Evolutionary conservation across 768 basidiomycete genomes (phyloP).

Genomic region (Boletus sp.): DNA sequence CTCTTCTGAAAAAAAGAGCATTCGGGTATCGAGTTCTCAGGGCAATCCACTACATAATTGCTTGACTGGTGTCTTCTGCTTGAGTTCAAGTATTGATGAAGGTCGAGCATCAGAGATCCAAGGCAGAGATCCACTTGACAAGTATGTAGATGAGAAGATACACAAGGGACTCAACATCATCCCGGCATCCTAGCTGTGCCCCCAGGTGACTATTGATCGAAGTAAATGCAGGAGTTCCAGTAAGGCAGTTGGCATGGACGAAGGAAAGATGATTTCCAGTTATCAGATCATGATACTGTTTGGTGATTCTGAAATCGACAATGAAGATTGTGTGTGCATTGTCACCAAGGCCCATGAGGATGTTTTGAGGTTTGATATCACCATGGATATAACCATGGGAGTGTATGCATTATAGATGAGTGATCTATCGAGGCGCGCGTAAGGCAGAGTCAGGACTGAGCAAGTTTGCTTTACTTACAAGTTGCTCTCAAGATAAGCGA

Average conservation of each 20-base stretch:
- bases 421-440: not conserved
- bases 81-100: not conserved
- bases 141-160: not conserved
- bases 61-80: not conserved
- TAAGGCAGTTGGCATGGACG: not conserved
- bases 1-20: not conserved
- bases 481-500: not conserved
- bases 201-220: conserved; percentile 1
- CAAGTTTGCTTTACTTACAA: not conserved
- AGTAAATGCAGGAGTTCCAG: no score
- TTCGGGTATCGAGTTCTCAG: not conserved
- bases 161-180: no score
- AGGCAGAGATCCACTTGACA: not conserved
- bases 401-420: not conserved
- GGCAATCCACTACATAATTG: not conserved
- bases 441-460: not conserved
- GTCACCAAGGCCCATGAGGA: not conserved
- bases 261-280: not conserved
- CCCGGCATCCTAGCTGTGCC: not conserved
- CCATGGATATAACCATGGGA: not conserved
- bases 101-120: not conserved
- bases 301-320: not conserved
- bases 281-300: not conserved
- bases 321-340: not conserved
- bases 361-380: not conserved